A percentile compares a stretch with the other conserved stretches of the same genome.
These are phyloP conservation scores for Uncinocarpus reesii DNA, from an alignment of 2,329 filamentous ascomycete genomes.

Conservation along the genomic window DNA sequence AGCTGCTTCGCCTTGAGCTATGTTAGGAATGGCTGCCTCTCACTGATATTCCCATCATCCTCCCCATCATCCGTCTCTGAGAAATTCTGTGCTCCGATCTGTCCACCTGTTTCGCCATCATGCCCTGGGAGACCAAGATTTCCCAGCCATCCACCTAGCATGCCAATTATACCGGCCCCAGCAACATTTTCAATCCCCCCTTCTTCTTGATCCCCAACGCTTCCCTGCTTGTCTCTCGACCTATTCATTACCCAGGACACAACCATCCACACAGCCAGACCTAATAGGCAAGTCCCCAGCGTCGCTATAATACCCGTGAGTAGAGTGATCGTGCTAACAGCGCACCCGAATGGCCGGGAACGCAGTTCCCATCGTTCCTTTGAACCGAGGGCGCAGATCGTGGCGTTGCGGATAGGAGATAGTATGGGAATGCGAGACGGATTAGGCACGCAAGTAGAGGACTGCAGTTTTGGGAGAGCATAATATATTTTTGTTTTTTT, in stretches of 20 bases:
- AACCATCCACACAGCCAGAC: conserved; percentile 18
- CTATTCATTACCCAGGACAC: conserved; percentile 17
- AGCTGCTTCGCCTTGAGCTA: neutral
- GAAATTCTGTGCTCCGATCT: conserved; percentile 4
- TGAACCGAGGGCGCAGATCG: conserved; percentile 32
- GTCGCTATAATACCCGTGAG: conserved; percentile 28
- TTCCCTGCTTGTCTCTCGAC: conserved; percentile 13
- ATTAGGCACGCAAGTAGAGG: conserved; percentile 34
- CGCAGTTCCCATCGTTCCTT: conserved; percentile 37
- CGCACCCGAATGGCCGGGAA: conserved; percentile 31
- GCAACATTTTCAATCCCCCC: conserved; percentile 8
- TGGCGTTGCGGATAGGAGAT: conserved; percentile 27
- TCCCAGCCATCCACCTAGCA: neutral
- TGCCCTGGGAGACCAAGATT: conserved; percentile 1
- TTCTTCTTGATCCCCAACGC: conserved; percentile 18
- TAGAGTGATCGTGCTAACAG: conserved; percentile 33
- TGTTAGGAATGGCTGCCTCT: conserved; percentile 24
- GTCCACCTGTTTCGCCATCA: conserved; percentile 14
- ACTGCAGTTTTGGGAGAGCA: conserved; percentile 20
- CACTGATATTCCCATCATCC: conserved; percentile 7
- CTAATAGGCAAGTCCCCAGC: conserved; percentile 22
- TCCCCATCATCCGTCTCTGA: neutral
- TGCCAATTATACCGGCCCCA: neutral
- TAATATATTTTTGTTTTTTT: too few species aligned
- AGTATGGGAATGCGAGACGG: conserved; percentile 29